These are phyloP conservation scores for Xylaria venustula DNA, from an alignment of 495 filamentous ascomycete genomes.

Conservation along the genomic window DNA sequence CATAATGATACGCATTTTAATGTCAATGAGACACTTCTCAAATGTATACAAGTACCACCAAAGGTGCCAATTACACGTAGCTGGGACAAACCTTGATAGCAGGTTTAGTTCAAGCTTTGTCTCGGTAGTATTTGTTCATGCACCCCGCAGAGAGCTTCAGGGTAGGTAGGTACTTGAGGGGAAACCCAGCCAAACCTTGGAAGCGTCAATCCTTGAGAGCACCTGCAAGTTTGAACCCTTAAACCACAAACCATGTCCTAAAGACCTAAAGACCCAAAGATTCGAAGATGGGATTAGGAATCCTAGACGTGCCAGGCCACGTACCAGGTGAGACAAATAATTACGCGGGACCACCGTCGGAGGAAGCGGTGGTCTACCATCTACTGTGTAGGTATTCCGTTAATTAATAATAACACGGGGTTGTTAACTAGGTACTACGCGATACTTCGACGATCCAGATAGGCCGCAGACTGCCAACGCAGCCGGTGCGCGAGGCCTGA, in stretches of 20 bases:
- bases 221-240: too few relatives aligned
- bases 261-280: neutral
- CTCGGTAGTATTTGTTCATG: neutral
- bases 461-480: slow-evolving; percentile 41
- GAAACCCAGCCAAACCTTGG: neutral
- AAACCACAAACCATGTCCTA: neutral
- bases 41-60: too few relatives aligned
- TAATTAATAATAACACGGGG: too few relatives aligned
- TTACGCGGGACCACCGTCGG: neutral
- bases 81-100: too few relatives aligned
- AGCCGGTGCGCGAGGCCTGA: slow-evolving; percentile 49
- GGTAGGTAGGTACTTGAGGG: neutral
- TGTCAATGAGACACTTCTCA: too few relatives aligned
- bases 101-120: too few relatives aligned
- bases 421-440: slow-evolving; percentile 56
- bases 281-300: slow-evolving; percentile 71
- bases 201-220: too few relatives aligned
- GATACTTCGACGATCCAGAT: slow-evolving; percentile 59
- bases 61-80: too few relatives aligned
- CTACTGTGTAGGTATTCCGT: too few relatives aligned
- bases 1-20: too few relatives aligned
- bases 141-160: slow-evolving; percentile 8
- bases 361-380: too few relatives aligned
- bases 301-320: slow-evolving; percentile 65
- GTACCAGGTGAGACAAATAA: slow-evolving; percentile 75